Evolutionary conservation across 176 grass and related monocot genomes (phyloP), one percentile per base, ranked within the genome.

Genomic region (Oryza longistaminata): DNA sequence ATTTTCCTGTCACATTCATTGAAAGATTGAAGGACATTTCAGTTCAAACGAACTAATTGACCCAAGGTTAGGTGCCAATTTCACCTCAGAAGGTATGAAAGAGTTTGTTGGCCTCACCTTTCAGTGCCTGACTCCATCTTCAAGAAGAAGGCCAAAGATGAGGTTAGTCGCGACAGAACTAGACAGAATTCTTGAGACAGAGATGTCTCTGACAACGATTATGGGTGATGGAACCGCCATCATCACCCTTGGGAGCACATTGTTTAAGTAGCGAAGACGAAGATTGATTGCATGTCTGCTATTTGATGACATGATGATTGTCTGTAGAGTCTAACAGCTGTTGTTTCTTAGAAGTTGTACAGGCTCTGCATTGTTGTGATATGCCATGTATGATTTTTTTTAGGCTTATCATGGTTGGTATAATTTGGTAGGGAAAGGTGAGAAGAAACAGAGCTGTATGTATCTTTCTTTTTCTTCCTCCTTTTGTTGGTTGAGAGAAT

Each of bases 171-270:
- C 73, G 3, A 75, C 86, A 0, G 96, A 96, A 76, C 81, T 99
- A 9, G 93, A 99, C 81, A 73, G 72, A 21, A 99, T 96, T 86
- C 92, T 96, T 3, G 96, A 96, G 84, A 96, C 78, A 0, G 96
- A 99, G 78, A 99, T 99, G 96, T 87, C 86, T 15, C 71, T 99
- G 58, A 99, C 96, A 0, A 99, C 90, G 2, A 81, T 99, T 53
- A 99, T 99, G 91, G 96, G 96, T 1, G 96, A 99, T 0, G 96
- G 96, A 73, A 99, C 96, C 2, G 79, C 96, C 31, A 94, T 96
- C 22, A 87, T 99, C 49, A 99, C 96, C 35, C 93, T 99, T 0
- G 96, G 96, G 73, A 99, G 96, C 88, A 93, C 95, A 58, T 83
- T 99, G 72, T 99, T 99, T 87, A 96, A 90, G 6, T 93, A 86